phyloP scores from a whole-genome alignment of 2,329 filamentous ascomycete genomes.

The Chaetomium olivaceum region DNA sequence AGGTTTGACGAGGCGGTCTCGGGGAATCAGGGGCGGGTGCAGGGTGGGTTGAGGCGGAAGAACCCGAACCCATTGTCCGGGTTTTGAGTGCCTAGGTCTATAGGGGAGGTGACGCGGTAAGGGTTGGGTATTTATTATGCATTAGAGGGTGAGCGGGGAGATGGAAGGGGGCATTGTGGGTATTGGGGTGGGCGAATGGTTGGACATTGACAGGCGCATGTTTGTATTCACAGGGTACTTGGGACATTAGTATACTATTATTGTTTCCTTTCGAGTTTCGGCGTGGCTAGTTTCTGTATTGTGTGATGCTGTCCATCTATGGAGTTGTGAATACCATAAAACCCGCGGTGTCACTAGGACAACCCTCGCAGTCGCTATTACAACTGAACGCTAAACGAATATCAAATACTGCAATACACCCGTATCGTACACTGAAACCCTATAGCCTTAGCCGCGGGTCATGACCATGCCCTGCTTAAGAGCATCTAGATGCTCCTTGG shows the following conservation, averaged over 20 bases:
- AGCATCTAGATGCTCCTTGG: constrained; percentile 36
- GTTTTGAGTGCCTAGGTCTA: background rate
- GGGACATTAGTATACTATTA: too few species aligned
- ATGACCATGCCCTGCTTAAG: constrained; percentile 39
- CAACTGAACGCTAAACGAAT: too few species aligned
- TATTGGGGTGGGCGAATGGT: background rate
- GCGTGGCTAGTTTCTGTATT: too few species aligned
- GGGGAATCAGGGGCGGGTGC: constrained; percentile 37
- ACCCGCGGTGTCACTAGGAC: too few species aligned
- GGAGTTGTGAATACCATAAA: too few species aligned
- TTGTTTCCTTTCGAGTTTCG: too few species aligned
- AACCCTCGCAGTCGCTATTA: too few species aligned
- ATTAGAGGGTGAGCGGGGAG: background rate
- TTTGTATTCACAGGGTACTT: background rate
- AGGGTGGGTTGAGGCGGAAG: constrained; percentile 42
- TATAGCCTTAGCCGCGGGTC: too few species aligned
- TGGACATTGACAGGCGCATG: background rate
- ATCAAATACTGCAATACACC: too few species aligned
- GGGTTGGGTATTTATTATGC: background rate
- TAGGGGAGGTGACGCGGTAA: background rate
- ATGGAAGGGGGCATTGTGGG: background rate
- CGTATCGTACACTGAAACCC: too few species aligned
- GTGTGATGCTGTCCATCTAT: too few species aligned
- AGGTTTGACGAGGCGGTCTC: constrained; percentile 33
- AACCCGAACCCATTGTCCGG: constrained; percentile 47